Evolutionary conservation across 2,329 filamentous ascomycete genomes (phyloP).

Genomic region (Aureobasidium subglaciale): DNA sequence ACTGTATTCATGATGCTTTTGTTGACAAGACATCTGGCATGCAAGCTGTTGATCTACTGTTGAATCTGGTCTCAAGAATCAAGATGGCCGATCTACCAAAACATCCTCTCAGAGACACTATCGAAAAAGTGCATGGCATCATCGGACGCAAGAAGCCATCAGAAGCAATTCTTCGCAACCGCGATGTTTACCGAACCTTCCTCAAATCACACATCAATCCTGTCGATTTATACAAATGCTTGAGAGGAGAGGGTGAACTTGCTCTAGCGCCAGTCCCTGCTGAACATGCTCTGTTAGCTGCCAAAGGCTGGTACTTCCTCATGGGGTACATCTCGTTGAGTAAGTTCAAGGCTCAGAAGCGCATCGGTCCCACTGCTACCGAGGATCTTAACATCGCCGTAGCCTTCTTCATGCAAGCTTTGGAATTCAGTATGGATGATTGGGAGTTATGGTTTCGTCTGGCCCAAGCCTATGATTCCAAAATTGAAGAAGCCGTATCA

Average conservation of each 20-base stretch:
- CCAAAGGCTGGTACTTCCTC: slow-evolving; percentile 86
- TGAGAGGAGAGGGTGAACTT: slow-evolving; percentile 70
- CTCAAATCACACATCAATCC: slow-evolving; percentile 81
- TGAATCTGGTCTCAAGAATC: slow-evolving; percentile 72
- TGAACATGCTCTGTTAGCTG: slow-evolving; percentile 63
- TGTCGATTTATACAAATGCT: slow-evolving; percentile 68
- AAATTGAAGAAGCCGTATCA: slow-evolving; percentile 77
- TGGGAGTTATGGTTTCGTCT: slow-evolving; percentile 92
- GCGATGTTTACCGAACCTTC: slow-evolving; percentile 72
- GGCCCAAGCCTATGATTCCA: slow-evolving; percentile 79
- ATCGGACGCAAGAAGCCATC: slow-evolving; percentile 71
- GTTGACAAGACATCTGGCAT: slow-evolving; percentile 75
- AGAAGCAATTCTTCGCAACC: slow-evolving; percentile 77
- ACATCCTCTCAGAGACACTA: slow-evolving; percentile 79
- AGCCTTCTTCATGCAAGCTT: slow-evolving; percentile 69
- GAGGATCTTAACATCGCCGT: slow-evolving; percentile 78
- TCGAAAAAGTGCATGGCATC: slow-evolving; percentile 87
- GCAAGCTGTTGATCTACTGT: slow-evolving; percentile 75
- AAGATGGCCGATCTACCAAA: slow-evolving; percentile 87
- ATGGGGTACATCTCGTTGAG: slow-evolving; percentile 82
- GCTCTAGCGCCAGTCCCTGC: slow-evolving; percentile 55
- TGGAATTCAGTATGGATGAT: slow-evolving; percentile 72
- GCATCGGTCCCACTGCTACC: slow-evolving; percentile 64
- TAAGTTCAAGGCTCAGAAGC: slow-evolving; percentile 74
- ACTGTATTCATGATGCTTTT: slow-evolving; percentile 62